Conservation (phyloP, 805 yeast genomes). For the Sugiyamaella chiloensis region DNA sequence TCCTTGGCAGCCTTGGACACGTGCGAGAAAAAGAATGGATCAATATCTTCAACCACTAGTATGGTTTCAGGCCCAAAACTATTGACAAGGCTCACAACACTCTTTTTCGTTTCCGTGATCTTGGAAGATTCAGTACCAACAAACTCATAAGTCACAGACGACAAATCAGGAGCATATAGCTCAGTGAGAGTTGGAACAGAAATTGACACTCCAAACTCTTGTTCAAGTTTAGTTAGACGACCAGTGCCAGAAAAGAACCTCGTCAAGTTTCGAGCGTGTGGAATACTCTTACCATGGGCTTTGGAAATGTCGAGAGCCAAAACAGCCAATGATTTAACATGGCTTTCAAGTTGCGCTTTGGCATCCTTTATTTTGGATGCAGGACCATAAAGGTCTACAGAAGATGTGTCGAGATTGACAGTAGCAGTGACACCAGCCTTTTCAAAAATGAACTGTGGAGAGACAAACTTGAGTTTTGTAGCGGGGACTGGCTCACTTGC, state of each 20-base stretch:
- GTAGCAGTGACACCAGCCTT: constrained; percentile 31
- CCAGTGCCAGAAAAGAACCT: constrained; percentile 48
- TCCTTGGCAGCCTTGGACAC: constrained; percentile 34
- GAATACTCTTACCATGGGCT: constrained; percentile 78
- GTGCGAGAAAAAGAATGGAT: constrained; percentile 52
- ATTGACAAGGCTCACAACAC: constrained; percentile 71
- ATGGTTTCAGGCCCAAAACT: constrained; percentile 65
- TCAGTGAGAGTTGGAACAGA: constrained; percentile 45
- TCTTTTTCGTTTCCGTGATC: constrained; percentile 65
- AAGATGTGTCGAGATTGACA: constrained; percentile 44
- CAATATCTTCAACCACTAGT: constrained; percentile 58
- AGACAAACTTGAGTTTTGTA: constrained; percentile 63
- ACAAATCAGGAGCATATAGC: constrained; percentile 39
- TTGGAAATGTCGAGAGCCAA: constrained; percentile 77
- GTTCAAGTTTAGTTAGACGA: constrained; percentile 40
- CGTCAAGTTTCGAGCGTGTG: constrained; percentile 75
- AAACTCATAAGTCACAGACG: constrained; percentile 59
- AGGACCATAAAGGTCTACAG: constrained; percentile 58
- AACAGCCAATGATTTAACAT: constrained; percentile 56
- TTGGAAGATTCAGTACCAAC: constrained; percentile 49
- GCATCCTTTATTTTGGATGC: constrained; percentile 56
- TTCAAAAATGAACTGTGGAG: constrained; percentile 29
- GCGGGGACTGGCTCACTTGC: constrained; percentile 65
- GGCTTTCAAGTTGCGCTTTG: constrained; percentile 53
- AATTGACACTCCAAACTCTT: constrained; percentile 42